Conservation (phyloP, 2,329 filamentous ascomycete genomes). For the Ophiostoma himal-ulmi region DNA sequence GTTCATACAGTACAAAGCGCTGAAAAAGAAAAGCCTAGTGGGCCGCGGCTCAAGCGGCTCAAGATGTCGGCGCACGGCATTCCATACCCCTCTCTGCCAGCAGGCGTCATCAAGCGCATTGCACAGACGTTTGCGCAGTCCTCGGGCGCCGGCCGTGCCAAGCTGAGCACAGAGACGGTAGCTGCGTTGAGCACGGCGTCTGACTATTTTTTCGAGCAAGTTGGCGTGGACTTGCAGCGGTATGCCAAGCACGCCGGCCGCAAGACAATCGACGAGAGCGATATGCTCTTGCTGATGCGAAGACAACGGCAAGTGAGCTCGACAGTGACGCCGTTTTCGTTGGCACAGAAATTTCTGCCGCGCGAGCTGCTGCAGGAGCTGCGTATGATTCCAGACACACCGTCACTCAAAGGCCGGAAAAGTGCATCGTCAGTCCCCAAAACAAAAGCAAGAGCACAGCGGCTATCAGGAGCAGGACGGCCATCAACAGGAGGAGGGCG, state of each 20-base stretch:
- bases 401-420: constrained; percentile 43
- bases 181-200: constrained; percentile 71
- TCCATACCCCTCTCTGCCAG: constrained; percentile 68
- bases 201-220: constrained; percentile 89
- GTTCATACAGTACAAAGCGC: background rate
- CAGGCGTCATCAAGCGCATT: constrained; percentile 65
- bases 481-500: background rate
- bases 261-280: constrained; percentile 79
- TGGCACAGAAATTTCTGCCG: constrained; percentile 78
- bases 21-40: background rate
- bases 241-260: constrained; percentile 78
- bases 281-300: constrained; percentile 73
- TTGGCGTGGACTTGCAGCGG: constrained; percentile 69
- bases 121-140: constrained; percentile 65
- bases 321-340: constrained; percentile 69
- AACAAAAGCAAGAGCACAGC: constrained; percentile 38
- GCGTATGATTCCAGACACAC: constrained; percentile 58
- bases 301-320: constrained; percentile 73
- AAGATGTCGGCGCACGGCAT: constrained; percentile 66
- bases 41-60: constrained; percentile 37
- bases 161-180: constrained; percentile 67
- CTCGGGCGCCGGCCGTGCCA: constrained; percentile 59
- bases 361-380: constrained; percentile 78
- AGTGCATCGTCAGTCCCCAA: background rate
- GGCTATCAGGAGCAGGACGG: constrained; percentile 40